Base-by-base conservation (phyloP, 495 filamentous ascomycete genomes). In the Aspergillus steynii region DNA sequence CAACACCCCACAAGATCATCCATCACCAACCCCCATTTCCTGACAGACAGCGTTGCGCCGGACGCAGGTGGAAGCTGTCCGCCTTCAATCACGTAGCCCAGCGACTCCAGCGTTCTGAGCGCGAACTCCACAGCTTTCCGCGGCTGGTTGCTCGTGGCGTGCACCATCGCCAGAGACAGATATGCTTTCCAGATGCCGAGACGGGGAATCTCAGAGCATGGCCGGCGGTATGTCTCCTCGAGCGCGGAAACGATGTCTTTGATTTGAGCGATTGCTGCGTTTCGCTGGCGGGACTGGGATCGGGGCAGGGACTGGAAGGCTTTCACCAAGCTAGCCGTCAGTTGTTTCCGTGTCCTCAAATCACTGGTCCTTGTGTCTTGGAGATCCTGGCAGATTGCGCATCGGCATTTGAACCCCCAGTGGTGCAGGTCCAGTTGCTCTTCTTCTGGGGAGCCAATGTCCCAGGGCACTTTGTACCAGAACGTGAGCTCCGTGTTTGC, bases 381-480 rank as follows among this genome's bases (percentile, higher is more conserved):
- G 50, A 74, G 66, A 8, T 71, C 64, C 0, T 64, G 34, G 55
- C 83, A 86, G 15, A 83, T 60, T 14, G 50, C 26, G 56, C 83
- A 85, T 12, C 56, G 58, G 62, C 82, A 86, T 45, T 71, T 58
- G 61, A 86, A 85, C 0, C 76, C 80, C 77, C 81, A 85, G 8
- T 66, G 59, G 0, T 68, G 50, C 12, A 73, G 60, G 55, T 64
- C 49, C 15, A 51, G 52, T 34, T 27, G 70, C 63, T 37, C 60
- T 42, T 34, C 62, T 50, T 50, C 52, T 4, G 53, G 60, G 12
- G 55, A 67, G 12, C 58, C 60, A 20, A 20, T 20, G 61, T 55
- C 70, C 67, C 67, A 50, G 68, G 76, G 66, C 26, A 59, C 55
- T 50, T 66, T 50, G 56, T 80, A 80, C 54, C 64, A 67, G 53